phyloP scores from a whole-genome alignment of 2,329 filamentous ascomycete genomes.

The Colletotrichum sp. region DNA sequence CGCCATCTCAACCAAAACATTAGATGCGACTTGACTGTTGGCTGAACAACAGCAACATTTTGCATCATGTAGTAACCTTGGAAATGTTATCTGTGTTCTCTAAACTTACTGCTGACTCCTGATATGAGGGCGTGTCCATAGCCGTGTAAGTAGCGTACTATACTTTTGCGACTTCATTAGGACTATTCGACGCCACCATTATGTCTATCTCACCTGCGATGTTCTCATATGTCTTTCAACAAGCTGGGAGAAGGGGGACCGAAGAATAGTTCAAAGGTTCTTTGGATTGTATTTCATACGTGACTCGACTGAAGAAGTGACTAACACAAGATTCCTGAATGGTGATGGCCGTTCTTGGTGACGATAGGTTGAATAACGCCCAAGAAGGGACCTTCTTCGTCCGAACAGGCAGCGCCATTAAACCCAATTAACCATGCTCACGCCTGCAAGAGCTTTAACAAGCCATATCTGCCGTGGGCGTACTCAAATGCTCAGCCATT shows the following conservation, averaged over 20 bases:
- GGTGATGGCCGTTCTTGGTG: background rate
- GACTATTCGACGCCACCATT: no score
- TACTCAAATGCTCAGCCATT: no score
- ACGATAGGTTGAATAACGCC: background rate
- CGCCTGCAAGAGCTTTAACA: background rate
- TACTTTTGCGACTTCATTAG: no score
- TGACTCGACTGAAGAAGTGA: accelerated
- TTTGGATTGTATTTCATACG: accelerated
- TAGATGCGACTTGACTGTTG: background rate
- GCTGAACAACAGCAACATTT: background rate
- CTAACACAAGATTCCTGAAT: background rate
- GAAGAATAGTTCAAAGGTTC: no score
- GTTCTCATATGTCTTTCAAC: no score
- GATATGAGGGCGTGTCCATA: accelerated
- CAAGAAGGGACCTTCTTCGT: background rate
- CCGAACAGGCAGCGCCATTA: background rate
- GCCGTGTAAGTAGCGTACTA: background rate
- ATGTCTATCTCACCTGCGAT: no score
- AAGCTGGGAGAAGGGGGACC: no score
- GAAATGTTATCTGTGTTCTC: no score
- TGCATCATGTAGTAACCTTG: background rate
- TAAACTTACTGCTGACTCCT: background rate
- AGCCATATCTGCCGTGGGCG: no score
- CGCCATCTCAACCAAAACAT: background rate
- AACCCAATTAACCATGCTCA: background rate